phyloP scores from a whole-genome alignment of 163 green algal species.

The Scenedesmus sp. region DNA sequence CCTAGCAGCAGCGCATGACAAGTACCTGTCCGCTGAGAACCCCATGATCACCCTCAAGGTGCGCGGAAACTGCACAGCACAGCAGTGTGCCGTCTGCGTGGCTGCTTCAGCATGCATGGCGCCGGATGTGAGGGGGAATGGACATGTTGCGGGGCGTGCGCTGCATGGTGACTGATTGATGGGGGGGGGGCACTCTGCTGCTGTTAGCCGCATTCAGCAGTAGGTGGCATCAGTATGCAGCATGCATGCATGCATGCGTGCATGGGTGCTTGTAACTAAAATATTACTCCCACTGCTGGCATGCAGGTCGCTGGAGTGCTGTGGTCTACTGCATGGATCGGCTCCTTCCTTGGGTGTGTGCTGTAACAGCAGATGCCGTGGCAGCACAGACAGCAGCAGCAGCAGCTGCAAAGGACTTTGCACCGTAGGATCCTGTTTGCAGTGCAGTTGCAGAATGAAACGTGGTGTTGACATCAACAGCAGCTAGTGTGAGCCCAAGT shows the following conservation, averaged over 20 bases:
- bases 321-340: constrained; percentile 31
- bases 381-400: not conserved
- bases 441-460: not conserved
- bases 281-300: too few species aligned
- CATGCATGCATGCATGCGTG: constrained; percentile 14
- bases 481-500: not conserved
- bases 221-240: too few species aligned
- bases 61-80: not conserved
- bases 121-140: too few species aligned
- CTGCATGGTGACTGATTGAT: too few species aligned
- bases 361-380: not conserved
- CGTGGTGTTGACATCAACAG: not conserved
- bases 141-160: too few species aligned
- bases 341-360: constrained; percentile 36
- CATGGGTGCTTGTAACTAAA: too few species aligned
- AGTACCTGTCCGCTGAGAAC: constrained; percentile 37
- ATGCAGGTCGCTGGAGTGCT: constrained; percentile 36
- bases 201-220: too few species aligned
- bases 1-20: constrained; percentile 37
- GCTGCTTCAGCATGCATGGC: not conserved
- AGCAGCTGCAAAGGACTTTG: not conserved
- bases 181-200: too few species aligned
- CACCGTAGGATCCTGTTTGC: not conserved
- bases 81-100: not conserved
- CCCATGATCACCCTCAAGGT: constrained; percentile 52